Percentiles rank a stretch among this genome's conserved stretches.
Conservation (phyloP, 371 early-diverging fungal species). For the Rhizomucor pusillus region DNA sequence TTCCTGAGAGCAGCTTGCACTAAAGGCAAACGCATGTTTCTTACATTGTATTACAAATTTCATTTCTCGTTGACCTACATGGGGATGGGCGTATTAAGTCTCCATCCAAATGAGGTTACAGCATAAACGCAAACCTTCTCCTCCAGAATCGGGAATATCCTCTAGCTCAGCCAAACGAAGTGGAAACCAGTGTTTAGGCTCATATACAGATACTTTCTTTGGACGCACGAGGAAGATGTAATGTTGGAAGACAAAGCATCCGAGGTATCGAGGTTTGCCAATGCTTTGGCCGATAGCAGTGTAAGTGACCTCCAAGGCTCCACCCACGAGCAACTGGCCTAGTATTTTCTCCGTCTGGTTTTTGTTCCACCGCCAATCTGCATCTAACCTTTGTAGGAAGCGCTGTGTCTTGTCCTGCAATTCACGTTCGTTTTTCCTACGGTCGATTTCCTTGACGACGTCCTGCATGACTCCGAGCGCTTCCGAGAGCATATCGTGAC, state of each 20-base stretch:
- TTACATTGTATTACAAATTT: conserved; percentile 38
- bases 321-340: conserved; percentile 33
- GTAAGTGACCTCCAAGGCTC: conserved; percentile 46
- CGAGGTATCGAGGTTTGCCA: conserved; percentile 40
- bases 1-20: conserved; percentile 43
- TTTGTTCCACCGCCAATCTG: conserved; percentile 35
- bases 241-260: conserved; percentile 54
- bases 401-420: conserved; percentile 32
- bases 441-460: conserved; percentile 36
- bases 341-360: conserved; percentile 24
- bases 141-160: conserved; percentile 40
- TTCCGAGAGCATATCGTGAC: conserved; percentile 20
- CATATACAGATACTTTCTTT: conserved; percentile 50
- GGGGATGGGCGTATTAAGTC: background rate
- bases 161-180: conserved; percentile 45
- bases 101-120: background rate
- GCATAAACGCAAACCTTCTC: conserved; percentile 8
- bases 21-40: conserved; percentile 44
- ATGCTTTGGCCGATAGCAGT: conserved; percentile 34
- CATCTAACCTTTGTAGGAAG: conserved; percentile 38
- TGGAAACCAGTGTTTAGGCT: conserved; percentile 61
- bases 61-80: conserved; percentile 29
- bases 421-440: conserved; percentile 28
- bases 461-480: conserved; percentile 30
- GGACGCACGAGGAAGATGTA: conserved; percentile 54